Conservation (phyloP, 2,329 filamentous ascomycete genomes). For the Dactylellina leptospora region DNA sequence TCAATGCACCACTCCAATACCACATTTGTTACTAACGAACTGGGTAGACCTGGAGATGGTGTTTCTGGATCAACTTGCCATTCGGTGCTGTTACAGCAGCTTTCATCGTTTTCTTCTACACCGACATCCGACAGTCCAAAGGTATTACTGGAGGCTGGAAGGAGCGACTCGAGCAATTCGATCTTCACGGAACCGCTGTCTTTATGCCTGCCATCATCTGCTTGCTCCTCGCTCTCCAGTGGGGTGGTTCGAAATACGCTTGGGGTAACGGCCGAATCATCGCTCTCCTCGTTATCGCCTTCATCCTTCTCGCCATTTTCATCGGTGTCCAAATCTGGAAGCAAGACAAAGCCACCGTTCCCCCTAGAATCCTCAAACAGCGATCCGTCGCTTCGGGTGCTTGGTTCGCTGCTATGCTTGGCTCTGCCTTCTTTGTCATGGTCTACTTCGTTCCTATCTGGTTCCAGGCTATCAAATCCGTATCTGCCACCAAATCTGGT, state of each 20-base stretch:
- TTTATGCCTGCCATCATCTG: conserved; percentile 60
- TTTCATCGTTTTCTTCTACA: conserved; percentile 56
- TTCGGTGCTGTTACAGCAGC: conserved; percentile 60
- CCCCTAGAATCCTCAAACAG: conserved; percentile 64
- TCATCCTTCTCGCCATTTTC: conserved; percentile 58
- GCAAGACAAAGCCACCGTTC: conserved; percentile 65
- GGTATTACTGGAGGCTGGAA: conserved; percentile 47
- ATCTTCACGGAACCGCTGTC: conserved; percentile 58
- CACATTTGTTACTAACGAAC: conserved; percentile 4
- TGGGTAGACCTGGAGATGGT: conserved; percentile 61
- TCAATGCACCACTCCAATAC: too few species aligned
- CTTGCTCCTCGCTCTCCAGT: conserved; percentile 61
- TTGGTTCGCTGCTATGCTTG: conserved; percentile 51
- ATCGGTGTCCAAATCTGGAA: conserved; percentile 62
- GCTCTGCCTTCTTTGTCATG: conserved; percentile 46
- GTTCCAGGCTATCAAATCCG: conserved; percentile 62
- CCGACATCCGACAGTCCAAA: conserved; percentile 54
- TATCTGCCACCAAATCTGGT: conserved; percentile 62
- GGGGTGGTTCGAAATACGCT: conserved; percentile 60
- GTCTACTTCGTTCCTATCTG: conserved; percentile 57
- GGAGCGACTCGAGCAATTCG: conserved; percentile 56
- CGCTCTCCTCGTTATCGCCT: conserved; percentile 59
- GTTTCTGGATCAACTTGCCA: conserved; percentile 63
- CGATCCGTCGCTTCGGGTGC: conserved; percentile 56
- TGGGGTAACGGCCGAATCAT: conserved; percentile 60